phyloP scores from a whole-genome alignment of 495 filamentous ascomycete species.

The Lasiosphaeriaceae sp. region DNA sequence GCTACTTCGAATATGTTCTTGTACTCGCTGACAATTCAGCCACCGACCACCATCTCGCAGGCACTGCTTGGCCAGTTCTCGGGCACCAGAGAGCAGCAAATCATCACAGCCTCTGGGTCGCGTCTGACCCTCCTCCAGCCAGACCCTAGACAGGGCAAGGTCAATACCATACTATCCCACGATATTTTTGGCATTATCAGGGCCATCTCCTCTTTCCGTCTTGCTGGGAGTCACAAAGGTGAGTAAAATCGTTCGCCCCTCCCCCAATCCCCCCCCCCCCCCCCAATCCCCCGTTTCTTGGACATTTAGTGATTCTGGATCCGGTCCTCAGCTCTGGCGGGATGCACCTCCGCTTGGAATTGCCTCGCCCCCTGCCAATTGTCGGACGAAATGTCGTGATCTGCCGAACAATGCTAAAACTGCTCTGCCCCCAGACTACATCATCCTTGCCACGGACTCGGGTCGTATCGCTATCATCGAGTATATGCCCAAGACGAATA shows the following conservation, averaged over 20 bases:
- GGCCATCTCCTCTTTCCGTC: slow-evolving; percentile 76
- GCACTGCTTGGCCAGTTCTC: slow-evolving; percentile 91
- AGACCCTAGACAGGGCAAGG: slow-evolving; percentile 78
- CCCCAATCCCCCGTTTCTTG: slow-evolving; percentile 33
- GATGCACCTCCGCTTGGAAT: slow-evolving; percentile 19
- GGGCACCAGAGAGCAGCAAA: slow-evolving; percentile 93
- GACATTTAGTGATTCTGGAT: slow-evolving; percentile 93
- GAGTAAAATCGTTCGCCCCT: slow-evolving; percentile 35
- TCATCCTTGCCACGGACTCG: slow-evolving; percentile 92
- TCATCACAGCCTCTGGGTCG: slow-evolving; percentile 89
- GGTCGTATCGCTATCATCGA: slow-evolving; percentile 93
- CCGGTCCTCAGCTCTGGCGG: slow-evolving; percentile 47
- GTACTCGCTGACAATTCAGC: slow-evolving; percentile 92
- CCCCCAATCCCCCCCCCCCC: slow-evolving; percentile 13
- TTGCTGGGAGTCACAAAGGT: slow-evolving; percentile 96
- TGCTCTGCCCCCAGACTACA: slow-evolving; percentile 68
- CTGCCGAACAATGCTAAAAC: slow-evolving; percentile 52
- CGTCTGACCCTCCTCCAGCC: slow-evolving; percentile 83
- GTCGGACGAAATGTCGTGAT: not conserved
- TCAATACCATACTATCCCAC: slow-evolving; percentile 78
- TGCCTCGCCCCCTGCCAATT: slow-evolving; percentile 13
- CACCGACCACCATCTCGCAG: slow-evolving; percentile 81
- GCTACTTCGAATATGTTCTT: slow-evolving; percentile 97
- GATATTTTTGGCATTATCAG: slow-evolving; percentile 96
- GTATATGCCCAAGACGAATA: slow-evolving; percentile 81